Evolutionary conservation across 805 yeast genomes (phyloP).

Genomic region (Pichia insulana): DNA sequence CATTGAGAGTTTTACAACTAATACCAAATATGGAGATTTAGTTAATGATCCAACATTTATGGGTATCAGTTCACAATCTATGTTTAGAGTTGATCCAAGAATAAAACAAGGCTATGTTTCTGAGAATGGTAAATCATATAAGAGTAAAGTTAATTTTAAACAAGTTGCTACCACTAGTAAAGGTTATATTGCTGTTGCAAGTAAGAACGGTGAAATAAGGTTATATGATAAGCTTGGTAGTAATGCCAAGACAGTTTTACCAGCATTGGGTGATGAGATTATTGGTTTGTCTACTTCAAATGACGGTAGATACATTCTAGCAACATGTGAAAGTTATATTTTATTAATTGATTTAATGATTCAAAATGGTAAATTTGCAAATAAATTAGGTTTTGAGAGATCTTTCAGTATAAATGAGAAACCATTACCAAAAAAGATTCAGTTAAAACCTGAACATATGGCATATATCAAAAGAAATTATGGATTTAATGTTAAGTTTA

Average conservation of each 20-base stretch:
- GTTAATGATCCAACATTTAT: slow-evolving; percentile 65
- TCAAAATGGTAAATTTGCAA: slow-evolving; percentile 51
- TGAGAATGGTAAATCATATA: slow-evolving; percentile 47
- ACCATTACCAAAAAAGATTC: slow-evolving; percentile 62
- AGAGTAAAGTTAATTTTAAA: slow-evolving; percentile 46
- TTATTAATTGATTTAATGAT: slow-evolving; percentile 61
- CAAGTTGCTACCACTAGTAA: slow-evolving; percentile 61
- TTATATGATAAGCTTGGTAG: slow-evolving; percentile 66
- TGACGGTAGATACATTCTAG: slow-evolving; percentile 75
- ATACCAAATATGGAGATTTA: slow-evolving; percentile 64
- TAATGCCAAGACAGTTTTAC: slow-evolving; percentile 69
- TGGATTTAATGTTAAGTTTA: slow-evolving; percentile 44
- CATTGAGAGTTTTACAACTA: slow-evolving; percentile 56
- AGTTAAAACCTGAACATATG: slow-evolving; percentile 63
- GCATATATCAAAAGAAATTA: slow-evolving; percentile 50
- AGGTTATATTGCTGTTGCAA: slow-evolving; percentile 73
- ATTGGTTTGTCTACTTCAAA: slow-evolving; percentile 61
- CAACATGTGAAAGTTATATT: slow-evolving; percentile 67
- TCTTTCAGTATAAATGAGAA: slow-evolving; percentile 56
- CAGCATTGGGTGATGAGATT: slow-evolving; percentile 74
- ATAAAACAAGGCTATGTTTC: slow-evolving; percentile 49
- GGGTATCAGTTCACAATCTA: slow-evolving; percentile 56
- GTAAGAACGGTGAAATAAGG: slow-evolving; percentile 66
- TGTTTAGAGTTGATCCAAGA: slow-evolving; percentile 80
- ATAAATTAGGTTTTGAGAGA: slow-evolving; percentile 53